phyloP scores from a whole-genome alignment of 495 filamentous ascomycete species.

The Xylaria castorea region DNA sequence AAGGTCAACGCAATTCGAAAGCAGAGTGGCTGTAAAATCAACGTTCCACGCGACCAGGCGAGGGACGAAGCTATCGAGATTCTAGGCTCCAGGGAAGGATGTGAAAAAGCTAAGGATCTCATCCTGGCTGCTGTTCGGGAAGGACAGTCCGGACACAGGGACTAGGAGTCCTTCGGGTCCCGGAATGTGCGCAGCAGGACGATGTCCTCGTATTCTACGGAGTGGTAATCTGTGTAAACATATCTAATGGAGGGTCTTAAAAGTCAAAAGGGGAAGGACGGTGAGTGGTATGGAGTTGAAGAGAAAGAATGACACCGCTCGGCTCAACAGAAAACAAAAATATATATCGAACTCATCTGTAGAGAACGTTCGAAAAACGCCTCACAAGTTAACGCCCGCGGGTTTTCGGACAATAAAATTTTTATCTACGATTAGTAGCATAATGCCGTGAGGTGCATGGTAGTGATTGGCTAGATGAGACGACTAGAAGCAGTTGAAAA shows the following conservation, averaged over 20 bases:
- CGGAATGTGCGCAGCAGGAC: neutral
- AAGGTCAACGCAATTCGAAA: constrained; percentile 92
- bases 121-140: constrained; percentile 81
- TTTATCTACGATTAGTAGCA: neutral
- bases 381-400: neutral
- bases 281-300: constrained; percentile 2
- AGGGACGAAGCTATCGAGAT: constrained; percentile 88
- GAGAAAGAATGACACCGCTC: constrained; percentile 21
- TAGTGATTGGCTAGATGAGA: neutral
- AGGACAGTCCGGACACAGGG: constrained; percentile 44
- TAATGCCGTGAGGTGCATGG: neutral
- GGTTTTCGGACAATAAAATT: neutral
- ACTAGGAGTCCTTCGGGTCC: constrained; percentile 31
- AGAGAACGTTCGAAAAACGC: constrained; percentile 3
- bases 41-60: constrained; percentile 81
- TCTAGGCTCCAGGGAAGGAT: constrained; percentile 74
- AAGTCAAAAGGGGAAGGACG: neutral
- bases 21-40: constrained; percentile 90
- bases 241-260: constrained; percentile 11
- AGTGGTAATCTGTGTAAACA: constrained; percentile 27
- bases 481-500: neutral
- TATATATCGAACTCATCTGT: constrained; percentile 9
- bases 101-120: constrained; percentile 86
- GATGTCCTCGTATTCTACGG: neutral
- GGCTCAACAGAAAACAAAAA: constrained; percentile 10